These are phyloP conservation scores for Cladosporium sp. DNA, from an alignment of 2,329 filamentous ascomycete genomes.

Conservation along the genomic window DNA sequence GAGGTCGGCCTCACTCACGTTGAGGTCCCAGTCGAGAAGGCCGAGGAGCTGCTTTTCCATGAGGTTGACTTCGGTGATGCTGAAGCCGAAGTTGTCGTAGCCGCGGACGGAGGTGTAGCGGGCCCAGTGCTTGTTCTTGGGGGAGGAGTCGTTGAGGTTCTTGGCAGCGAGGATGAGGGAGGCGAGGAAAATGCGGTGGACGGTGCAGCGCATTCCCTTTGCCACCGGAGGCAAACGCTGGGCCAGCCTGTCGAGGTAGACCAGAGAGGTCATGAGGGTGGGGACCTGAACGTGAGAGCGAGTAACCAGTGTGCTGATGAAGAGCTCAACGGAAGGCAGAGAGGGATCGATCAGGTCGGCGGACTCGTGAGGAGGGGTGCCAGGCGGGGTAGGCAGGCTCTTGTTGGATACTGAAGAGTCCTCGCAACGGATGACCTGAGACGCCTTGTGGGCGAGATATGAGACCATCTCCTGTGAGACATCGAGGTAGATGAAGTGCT, in stretches of 20 bases:
- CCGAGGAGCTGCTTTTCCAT: slow-evolving; percentile 99
- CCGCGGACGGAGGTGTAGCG: slow-evolving; percentile 75
- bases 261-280: slow-evolving; percentile 92
- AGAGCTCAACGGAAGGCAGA: slow-evolving; percentile 76
- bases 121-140: slow-evolving; percentile 99
- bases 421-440: slow-evolving; percentile 76
- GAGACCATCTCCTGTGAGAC: slow-evolving; percentile 71
- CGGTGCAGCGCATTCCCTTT: slow-evolving; percentile 92
- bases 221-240: slow-evolving; percentile 84
- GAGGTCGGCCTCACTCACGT: slow-evolving; percentile 78
- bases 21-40: slow-evolving; percentile 88
- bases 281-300: slow-evolving; percentile 95
- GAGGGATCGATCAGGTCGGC: slow-evolving; percentile 44
- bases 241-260: slow-evolving; percentile 83
- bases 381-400: slow-evolving; percentile 53
- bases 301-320: slow-evolving; percentile 85
- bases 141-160: slow-evolving; percentile 96
- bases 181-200: slow-evolving; percentile 94
- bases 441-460: slow-evolving; percentile 68
- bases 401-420: slow-evolving; percentile 35
- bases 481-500: slow-evolving; percentile 72
- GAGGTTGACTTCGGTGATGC: slow-evolving; percentile 89
- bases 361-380: slow-evolving; percentile 49
- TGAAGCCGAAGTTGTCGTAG: slow-evolving; percentile 79
- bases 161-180: slow-evolving; percentile 82